phyloP scores from a whole-genome alignment of 163 green algal species.

The Picocystis sp. region DNA sequence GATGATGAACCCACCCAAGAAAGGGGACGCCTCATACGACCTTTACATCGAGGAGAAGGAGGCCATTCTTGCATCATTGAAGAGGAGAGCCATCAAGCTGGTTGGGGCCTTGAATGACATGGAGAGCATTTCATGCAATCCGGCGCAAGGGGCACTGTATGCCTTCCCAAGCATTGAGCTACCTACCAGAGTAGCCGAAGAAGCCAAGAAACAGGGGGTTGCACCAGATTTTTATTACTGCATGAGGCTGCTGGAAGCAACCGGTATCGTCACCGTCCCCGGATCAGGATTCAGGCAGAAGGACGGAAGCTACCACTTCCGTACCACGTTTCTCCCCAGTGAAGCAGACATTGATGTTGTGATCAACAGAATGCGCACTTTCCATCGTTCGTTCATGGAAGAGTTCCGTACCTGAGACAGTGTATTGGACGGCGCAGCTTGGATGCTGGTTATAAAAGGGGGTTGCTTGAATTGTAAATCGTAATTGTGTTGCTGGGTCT shows the following conservation, averaged over 20 bases:
- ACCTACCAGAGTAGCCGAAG: slow-evolving; percentile 17
- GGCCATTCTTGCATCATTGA: slow-evolving; percentile 31
- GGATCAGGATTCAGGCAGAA: slow-evolving; percentile 40
- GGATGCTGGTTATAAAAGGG: too few relatives aligned
- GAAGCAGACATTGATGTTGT: slow-evolving; percentile 59
- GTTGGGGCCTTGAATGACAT: slow-evolving; percentile 34
- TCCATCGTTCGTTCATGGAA: slow-evolving; percentile 48
- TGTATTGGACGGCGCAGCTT: neutral
- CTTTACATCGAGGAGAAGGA: slow-evolving; percentile 25
- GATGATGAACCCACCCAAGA: slow-evolving; percentile 52
- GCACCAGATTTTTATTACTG: slow-evolving; percentile 44
- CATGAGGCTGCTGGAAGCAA: slow-evolving; percentile 30
- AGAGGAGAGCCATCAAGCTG: slow-evolving; percentile 28
- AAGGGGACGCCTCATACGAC: slow-evolving; percentile 35
- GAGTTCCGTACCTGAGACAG: slow-evolving; percentile 6
- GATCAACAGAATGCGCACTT: slow-evolving; percentile 30
- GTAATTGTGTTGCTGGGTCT: too few relatives aligned
- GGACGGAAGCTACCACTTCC: slow-evolving; percentile 57
- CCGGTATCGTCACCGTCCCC: slow-evolving; percentile 42
- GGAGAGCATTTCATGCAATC: slow-evolving; percentile 39
- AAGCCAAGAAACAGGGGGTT: slow-evolving; percentile 6
- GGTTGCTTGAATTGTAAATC: too few relatives aligned
- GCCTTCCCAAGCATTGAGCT: slow-evolving; percentile 28
- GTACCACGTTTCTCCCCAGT: slow-evolving; percentile 50
- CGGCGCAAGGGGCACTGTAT: slow-evolving; percentile 44